Evolutionary conservation across 2,329 filamentous ascomycete species (phyloP).

Genomic region (Chrysoporthe puriensis): DNA sequence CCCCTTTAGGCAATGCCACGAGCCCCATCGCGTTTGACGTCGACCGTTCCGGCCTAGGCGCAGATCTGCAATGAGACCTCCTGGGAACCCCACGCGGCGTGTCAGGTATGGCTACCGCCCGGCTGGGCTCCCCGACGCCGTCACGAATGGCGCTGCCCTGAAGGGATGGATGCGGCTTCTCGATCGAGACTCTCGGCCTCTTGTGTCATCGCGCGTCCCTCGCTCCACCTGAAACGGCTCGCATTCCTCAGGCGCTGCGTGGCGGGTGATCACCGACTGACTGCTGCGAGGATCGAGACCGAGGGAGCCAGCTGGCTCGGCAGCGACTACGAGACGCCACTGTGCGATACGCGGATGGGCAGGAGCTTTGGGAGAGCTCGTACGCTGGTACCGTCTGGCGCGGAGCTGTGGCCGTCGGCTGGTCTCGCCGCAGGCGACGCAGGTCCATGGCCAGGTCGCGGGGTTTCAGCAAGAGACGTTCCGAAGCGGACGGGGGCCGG

Average conservation of each 20-base stretch:
- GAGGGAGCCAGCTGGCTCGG: background rate
- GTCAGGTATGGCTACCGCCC: constrained; percentile 2
- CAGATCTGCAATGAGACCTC: constrained; percentile 3
- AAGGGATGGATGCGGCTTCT: background rate
- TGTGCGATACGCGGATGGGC: background rate
- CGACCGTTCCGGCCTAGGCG: constrained; percentile 21
- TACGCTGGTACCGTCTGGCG: background rate
- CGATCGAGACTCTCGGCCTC: background rate
- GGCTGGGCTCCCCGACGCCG: background rate
- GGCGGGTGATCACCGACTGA: background rate
- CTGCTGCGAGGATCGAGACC: background rate
- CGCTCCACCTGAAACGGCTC: constrained; percentile 4
- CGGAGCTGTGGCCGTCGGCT: background rate
- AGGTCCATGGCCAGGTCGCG: background rate
- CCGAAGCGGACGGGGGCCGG: background rate
- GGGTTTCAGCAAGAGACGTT: background rate
- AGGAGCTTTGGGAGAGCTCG: background rate
- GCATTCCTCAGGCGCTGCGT: background rate
- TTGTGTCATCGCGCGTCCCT: background rate
- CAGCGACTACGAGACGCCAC: background rate
- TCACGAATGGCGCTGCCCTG: background rate
- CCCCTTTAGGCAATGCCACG: constrained; percentile 20
- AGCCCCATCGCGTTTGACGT: constrained; percentile 11
- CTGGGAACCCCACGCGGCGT: constrained; percentile 16
- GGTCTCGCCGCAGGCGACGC: background rate